These are phyloP conservation scores for Hemileccinum impolitum DNA, from an alignment of 768 basidiomycete genomes.

Conservation along the genomic window DNA sequence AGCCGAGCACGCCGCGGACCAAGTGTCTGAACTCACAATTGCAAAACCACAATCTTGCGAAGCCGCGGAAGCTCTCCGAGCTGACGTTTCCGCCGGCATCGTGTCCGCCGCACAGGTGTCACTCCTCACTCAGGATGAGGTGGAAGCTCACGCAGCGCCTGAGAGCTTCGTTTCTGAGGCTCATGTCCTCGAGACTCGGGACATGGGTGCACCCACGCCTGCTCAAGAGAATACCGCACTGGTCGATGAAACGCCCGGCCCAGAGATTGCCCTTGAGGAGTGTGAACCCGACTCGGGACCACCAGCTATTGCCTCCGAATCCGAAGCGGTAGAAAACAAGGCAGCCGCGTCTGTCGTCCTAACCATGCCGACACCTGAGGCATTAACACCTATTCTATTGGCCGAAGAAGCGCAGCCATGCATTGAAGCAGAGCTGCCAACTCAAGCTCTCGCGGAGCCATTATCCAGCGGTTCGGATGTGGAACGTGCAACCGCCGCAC, in stretches of 20 bases:
- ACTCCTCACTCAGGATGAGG: neutral
- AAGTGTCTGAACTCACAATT: neutral
- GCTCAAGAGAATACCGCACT: neutral
- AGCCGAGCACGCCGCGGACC: slow-evolving; percentile 7
- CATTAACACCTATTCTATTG: neutral
- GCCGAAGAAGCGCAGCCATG: neutral
- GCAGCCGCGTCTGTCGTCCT: neutral
- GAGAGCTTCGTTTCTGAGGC: neutral
- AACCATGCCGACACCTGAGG: neutral
- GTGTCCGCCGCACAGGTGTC: neutral
- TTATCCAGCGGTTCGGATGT: neutral
- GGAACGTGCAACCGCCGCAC: slow-evolving; percentile 2
- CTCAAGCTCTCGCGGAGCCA: slow-evolving; percentile 2
- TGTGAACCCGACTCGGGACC: neutral
- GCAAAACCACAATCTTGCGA: slow-evolving; percentile 1
- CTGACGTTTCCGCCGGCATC: neutral
- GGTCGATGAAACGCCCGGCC: slow-evolving; percentile 8
- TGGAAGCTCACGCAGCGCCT: slow-evolving; percentile 2
- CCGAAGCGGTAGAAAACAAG: neutral
- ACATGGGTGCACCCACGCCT: neutral
- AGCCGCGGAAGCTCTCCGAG: neutral
- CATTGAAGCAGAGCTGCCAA: slow-evolving; percentile 1
- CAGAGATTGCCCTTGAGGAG: neutral
- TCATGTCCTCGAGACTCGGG: neutral
- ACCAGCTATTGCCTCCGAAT: neutral